Evolutionary conservation across 2,329 filamentous ascomycete species (phyloP).

Genomic region (Orbilia javanica): DNA sequence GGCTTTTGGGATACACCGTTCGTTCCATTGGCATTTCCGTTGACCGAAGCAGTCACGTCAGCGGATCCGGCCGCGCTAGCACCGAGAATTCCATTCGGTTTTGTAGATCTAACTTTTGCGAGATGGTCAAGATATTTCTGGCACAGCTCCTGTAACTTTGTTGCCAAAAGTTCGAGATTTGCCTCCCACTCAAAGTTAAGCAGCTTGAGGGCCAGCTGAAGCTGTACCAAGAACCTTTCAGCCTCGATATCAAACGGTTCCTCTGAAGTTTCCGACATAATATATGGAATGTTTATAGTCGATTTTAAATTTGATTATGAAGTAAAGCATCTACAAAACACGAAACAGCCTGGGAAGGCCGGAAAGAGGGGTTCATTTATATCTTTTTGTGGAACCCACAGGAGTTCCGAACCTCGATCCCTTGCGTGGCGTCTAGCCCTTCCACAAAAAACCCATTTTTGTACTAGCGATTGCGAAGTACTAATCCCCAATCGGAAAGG

Average conservation of each 20-base stretch:
- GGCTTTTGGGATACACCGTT: neutral
- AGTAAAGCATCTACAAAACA: neutral
- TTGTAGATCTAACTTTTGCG: neutral
- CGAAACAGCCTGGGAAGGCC: neutral
- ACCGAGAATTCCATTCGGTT: neutral
- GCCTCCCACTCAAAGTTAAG: slow-evolving; percentile 51
- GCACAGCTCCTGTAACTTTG: slow-evolving; percentile 41
- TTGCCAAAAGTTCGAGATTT: slow-evolving; percentile 44
- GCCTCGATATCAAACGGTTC: slow-evolving; percentile 39
- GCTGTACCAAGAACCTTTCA: slow-evolving; percentile 46
- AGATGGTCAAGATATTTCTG: slow-evolving; percentile 24
- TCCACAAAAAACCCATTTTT: neutral
- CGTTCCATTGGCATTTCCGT: neutral
- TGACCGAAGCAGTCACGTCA: neutral
- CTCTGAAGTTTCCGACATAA: slow-evolving; percentile 13
- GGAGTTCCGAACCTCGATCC: slow-evolving; percentile 16
- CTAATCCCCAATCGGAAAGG: slow-evolving; percentile 20
- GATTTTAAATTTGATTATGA: neutral
- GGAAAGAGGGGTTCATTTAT: slow-evolving; percentile 4
- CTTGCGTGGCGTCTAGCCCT: slow-evolving; percentile 14
- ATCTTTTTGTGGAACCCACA: slow-evolving; percentile 18
- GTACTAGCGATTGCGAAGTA: neutral
- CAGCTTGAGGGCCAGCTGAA: slow-evolving; percentile 45
- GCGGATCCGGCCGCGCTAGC: neutral
- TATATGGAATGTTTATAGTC: neutral